Evolutionary conservation across 495 filamentous ascomycete genomes (phyloP).

Genomic region (Clohesyomyces aquaticus): DNA sequence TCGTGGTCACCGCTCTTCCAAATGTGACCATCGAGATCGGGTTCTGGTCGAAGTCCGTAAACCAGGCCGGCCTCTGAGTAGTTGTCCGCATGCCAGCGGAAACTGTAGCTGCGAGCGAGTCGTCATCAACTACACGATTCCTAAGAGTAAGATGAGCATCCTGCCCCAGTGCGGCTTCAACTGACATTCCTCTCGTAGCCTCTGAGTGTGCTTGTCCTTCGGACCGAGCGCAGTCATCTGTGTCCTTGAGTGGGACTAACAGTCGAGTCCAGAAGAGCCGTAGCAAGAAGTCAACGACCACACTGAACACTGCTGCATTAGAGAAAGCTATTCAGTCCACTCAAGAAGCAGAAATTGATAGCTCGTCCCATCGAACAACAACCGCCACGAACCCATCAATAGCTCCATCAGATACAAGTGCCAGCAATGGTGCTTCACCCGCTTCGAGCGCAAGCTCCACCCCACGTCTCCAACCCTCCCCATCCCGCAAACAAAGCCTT

Average conservation of each 20-base stretch:
- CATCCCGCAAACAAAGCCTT: constrained; percentile 19
- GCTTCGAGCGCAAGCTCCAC: constrained; percentile 39
- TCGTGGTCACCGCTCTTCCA: constrained; percentile 82
- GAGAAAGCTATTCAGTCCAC: constrained; percentile 36
- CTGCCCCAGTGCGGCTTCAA: background rate
- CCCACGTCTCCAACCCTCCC: constrained; percentile 27
- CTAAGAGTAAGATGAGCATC: constrained; percentile 33
- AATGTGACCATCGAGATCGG: constrained; percentile 75
- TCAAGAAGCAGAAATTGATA: constrained; percentile 20
- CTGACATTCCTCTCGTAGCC: constrained; percentile 16
- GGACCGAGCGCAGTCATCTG: constrained; percentile 5
- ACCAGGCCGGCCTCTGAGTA: constrained; percentile 75
- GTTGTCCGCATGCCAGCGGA: constrained; percentile 72
- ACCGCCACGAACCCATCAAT: constrained; percentile 28
- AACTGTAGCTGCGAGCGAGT: constrained; percentile 61
- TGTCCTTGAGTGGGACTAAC: constrained; percentile 6
- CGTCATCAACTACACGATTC: constrained; percentile 51
- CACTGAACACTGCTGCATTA: constrained; percentile 12
- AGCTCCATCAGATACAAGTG: constrained; percentile 25
- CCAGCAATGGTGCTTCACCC: constrained; percentile 34
- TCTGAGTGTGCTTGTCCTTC: constrained; percentile 36
- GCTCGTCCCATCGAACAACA: constrained; percentile 18
- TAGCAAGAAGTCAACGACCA: constrained; percentile 23
- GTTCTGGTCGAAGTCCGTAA: constrained; percentile 79
- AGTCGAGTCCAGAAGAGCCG: constrained; percentile 33